Base-by-base conservation (phyloP, 176 grass and related monocot genomes). In the Oryza glaberrima region DNA sequence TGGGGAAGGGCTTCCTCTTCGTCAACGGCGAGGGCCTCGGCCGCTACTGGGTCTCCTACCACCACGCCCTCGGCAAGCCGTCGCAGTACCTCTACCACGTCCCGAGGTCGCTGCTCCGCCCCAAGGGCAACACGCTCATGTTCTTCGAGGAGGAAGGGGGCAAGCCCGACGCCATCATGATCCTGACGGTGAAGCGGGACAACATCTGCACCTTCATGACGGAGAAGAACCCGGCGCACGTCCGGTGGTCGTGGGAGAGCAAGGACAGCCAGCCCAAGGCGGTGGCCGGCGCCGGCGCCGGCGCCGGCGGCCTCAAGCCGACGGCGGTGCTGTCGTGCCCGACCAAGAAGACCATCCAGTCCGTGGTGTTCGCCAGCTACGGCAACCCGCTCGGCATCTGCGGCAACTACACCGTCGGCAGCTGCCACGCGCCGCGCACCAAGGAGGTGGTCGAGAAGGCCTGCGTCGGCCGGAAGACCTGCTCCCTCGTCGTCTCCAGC, bases 181-280 rank as follows among this genome's bases (percentile, higher is more conserved):
- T 99, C 75, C 86, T 94, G 14, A 89, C 91, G 3, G 96, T 96
- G 88, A 94, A 90, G 78, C 87, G 96, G 23, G 96, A 99, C 90
- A 96, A 96, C 83, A 94, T 99, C 65, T 96, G 96, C 90, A 86
- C 86, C 67, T 94, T 94, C 58, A 89, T 91, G 45, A 91, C 93
- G 4, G 93, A 94, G 89, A 66, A 65, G 6, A 87, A 92, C 83
- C 91, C 93, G 7, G 91, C 83, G 13, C 83, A 94, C 85, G 72
- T 85, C 52, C 69, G 35, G 72, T 86, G 35, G 72, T 84, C 90
- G n/a, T 94, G 88, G 91, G 79, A 74, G 65, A 80, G 88, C 63
- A 81, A 88, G 84, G 83, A 85, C n/a, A 86, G 80, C 67, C 67
- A 93, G 72, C 52, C 95, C 11, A 75, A 80, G 72, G 46, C 47